Conservation (phyloP, 305 asterid genomes). For the Salvia sclarea region DNA sequence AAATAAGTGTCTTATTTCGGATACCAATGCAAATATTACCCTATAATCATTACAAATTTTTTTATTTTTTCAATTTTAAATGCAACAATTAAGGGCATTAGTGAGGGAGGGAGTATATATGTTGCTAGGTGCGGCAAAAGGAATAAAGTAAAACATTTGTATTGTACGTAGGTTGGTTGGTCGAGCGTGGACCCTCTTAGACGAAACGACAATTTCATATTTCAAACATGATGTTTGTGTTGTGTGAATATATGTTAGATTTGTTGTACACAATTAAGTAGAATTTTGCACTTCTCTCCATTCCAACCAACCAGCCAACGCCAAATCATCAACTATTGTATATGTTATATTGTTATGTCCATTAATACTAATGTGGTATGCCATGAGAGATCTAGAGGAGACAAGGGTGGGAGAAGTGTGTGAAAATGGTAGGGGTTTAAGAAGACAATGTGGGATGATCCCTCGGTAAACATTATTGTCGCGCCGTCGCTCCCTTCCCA, state of each 20-base stretch:
- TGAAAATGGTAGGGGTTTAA: slow-evolving; percentile 38
- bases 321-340: not conserved
- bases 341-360: no score
- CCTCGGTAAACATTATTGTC: slow-evolving; percentile 22
- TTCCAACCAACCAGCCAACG: not conserved
- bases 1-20: no score
- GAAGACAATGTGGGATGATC: slow-evolving; percentile 32
- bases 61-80: no score
- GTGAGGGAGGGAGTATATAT: no score
- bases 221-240: not conserved
- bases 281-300: not conserved
- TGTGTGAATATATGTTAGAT: not conserved
- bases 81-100: no score
- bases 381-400: slow-evolving; percentile 27
- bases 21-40: no score
- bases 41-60: no score
- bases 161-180: no score
- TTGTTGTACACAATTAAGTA: not conserved
- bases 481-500: not conserved
- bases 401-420: slow-evolving; percentile 30
- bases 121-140: no score
- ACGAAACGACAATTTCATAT: not conserved
- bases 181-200: no score
- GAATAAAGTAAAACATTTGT: no score
- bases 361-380: not conserved